Evolutionary conservation across 2,329 filamentous ascomycete species (phyloP).

Genomic region (Cyphellophora attinorum): DNA sequence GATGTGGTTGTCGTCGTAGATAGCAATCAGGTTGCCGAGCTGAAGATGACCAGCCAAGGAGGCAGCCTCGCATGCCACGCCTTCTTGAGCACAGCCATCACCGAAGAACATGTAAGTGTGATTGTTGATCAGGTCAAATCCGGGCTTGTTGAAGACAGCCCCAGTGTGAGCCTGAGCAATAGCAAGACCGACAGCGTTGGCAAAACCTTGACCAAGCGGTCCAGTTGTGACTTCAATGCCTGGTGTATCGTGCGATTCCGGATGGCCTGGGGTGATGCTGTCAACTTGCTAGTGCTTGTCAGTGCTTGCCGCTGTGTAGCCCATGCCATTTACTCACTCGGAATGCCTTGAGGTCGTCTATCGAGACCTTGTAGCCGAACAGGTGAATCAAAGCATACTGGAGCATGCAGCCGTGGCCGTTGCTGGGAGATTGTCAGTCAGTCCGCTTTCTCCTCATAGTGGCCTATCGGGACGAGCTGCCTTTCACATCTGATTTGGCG

Average conservation of each 20-base stretch:
- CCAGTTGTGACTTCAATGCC: slow-evolving; percentile 97
- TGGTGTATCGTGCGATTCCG: slow-evolving; percentile 91
- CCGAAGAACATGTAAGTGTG: slow-evolving; percentile 96
- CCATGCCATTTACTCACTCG: slow-evolving; percentile 56
- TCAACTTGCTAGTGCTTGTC: slow-evolving; percentile 47
- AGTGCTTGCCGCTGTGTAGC: slow-evolving; percentile 33
- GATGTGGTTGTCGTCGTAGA: slow-evolving; percentile 99
- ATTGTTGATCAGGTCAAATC: slow-evolving; percentile 86
- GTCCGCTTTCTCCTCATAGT: neutral
- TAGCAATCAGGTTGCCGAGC: slow-evolving; percentile 90
- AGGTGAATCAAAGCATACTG: slow-evolving; percentile 97
- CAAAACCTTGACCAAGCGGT: slow-evolving; percentile 92
- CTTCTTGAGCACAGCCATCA: slow-evolving; percentile 98
- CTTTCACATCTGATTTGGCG: too few species aligned
- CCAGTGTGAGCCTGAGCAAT: slow-evolving; percentile 90
- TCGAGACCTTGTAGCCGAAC: slow-evolving; percentile 75
- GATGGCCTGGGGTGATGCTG: slow-evolving; percentile 89
- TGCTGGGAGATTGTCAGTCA: slow-evolving; percentile 53
- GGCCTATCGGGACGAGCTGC: neutral
- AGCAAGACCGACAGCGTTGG: slow-evolving; percentile 94
- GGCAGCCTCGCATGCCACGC: slow-evolving; percentile 84
- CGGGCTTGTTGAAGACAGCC: slow-evolving; percentile 92
- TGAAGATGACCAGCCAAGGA: slow-evolving; percentile 92
- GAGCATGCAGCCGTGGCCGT: slow-evolving; percentile 98
- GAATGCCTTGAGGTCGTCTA: slow-evolving; percentile 95